Percentiles rank a stretch among this genome's conserved stretches.
phyloP scores from a whole-genome alignment of 352 stramenopile genomes.

The Thalassiosira exigua region DNA sequence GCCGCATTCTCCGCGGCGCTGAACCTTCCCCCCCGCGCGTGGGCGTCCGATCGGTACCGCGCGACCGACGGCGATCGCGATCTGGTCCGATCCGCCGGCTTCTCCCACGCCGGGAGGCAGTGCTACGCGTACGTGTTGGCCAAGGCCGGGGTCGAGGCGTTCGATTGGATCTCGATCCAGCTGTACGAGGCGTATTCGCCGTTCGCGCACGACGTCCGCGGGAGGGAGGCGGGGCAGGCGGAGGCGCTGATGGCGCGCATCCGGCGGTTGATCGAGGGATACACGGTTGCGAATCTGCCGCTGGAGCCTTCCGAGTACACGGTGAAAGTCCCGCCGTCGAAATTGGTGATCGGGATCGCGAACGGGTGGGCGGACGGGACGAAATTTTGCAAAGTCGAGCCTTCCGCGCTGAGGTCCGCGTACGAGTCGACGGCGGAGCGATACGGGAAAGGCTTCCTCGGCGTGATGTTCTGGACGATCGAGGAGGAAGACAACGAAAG shows the following conservation, averaged over 20 bases:
- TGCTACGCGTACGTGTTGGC: conserved; percentile 76
- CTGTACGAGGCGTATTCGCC: conserved; percentile 83
- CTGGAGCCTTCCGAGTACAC: conserved; percentile 24
- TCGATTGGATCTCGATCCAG: conserved; percentile 82
- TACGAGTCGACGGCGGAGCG: conserved; percentile 15
- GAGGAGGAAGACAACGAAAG: conserved; percentile 42
- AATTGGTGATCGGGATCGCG: conserved; percentile 75
- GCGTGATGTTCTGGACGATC: conserved; percentile 58
- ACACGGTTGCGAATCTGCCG: conserved; percentile 24
- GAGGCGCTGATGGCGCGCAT: conserved; percentile 64
- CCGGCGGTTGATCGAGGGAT: conserved; percentile 32
- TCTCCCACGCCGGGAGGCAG: conserved; percentile 71
- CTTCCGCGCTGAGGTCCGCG: conserved; percentile 12
- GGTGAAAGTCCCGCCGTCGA: conserved; percentile 59
- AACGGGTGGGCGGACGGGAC: conserved; percentile 72
- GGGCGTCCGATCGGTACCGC: conserved; percentile 35
- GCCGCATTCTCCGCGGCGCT: conserved; percentile 57
- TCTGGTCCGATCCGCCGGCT: conserved; percentile 38
- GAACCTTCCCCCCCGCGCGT: conserved; percentile 59
- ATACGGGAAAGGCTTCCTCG: conserved; percentile 38
- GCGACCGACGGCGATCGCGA: conserved; percentile 46
- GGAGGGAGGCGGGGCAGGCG: conserved; percentile 33
- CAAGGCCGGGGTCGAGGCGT: conserved; percentile 64
- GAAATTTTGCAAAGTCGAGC: conserved; percentile 49
- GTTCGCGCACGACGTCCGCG: conserved; percentile 62